A percentile compares a stretch with the other conserved stretches of the same genome.
These are phyloP conservation scores for Talaromyces liani DNA, from an alignment of 495 filamentous ascomycete species.

Conservation along the genomic window DNA sequence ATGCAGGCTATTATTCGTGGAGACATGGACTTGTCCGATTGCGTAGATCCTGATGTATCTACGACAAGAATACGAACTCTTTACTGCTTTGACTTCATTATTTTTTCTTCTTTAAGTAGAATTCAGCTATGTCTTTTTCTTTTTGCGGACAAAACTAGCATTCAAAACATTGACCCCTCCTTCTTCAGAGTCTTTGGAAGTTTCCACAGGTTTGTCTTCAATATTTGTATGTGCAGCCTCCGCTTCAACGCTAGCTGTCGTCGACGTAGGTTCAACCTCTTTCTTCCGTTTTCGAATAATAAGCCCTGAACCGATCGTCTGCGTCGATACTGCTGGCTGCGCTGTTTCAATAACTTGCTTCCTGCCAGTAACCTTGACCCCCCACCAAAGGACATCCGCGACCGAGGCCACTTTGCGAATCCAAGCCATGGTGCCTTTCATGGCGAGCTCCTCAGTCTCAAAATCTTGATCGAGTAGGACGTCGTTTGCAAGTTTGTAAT, in stretches of 20 bases:
- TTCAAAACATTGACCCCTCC: constrained; percentile 50
- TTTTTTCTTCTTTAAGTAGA: not conserved
- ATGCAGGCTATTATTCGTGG: not conserved
- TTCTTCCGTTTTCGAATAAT: constrained; percentile 46
- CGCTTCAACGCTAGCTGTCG: constrained; percentile 19
- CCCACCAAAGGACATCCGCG: constrained; percentile 48
- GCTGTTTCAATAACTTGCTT: constrained; percentile 10
- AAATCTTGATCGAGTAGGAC: constrained; percentile 82
- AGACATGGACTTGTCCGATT: not conserved
- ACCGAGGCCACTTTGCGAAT: constrained; percentile 50
- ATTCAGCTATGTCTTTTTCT: constrained; percentile 39
- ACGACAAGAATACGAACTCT: too few relatives aligned
- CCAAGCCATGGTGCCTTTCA: constrained; percentile 65
- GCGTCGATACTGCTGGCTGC: constrained; percentile 7
- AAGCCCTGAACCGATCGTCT: not conserved
- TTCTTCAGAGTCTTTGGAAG: not conserved
- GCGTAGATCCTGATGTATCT: too few relatives aligned
- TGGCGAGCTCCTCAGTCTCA: constrained; percentile 58
- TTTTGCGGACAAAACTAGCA: constrained; percentile 56
- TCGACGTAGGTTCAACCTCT: constrained; percentile 23
- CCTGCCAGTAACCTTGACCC: constrained; percentile 45
- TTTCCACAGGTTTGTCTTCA: constrained; percentile 5
- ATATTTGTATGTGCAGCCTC: constrained; percentile 16
- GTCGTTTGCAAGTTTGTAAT: constrained; percentile 72
- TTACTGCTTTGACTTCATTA: not conserved